Percentiles rank a stretch among this genome's conserved stretches.
phyloP scores from a whole-genome alignment of 2,329 filamentous ascomycete species.

The Malbranchea cinnamomea region DNA sequence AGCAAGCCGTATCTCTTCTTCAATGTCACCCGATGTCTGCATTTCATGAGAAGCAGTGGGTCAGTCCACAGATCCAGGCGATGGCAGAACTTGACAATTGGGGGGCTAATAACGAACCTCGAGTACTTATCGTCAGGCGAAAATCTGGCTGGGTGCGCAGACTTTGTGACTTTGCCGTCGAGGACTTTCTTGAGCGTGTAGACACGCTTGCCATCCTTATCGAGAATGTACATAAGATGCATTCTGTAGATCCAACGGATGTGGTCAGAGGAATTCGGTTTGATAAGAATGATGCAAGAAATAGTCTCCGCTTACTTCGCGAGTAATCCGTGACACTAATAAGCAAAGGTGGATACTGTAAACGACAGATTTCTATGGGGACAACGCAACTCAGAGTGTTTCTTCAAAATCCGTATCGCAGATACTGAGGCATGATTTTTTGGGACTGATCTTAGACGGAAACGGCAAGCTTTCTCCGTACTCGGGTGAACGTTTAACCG shows the following conservation, averaged over 20 bases:
- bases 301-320: conserved; percentile 1
- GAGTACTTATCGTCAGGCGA: conserved; percentile 99
- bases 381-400: too few relatives aligned
- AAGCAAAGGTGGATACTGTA: too few relatives aligned
- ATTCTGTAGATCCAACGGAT: conserved; percentile 35
- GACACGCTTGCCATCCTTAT: conserved; percentile 65
- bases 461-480: too few relatives aligned
- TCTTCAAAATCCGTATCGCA: too few relatives aligned
- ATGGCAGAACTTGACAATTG: too few relatives aligned
- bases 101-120: conserved; percentile 30
- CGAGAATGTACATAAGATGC: conserved; percentile 78
- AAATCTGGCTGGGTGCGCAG: conserved; percentile 88
- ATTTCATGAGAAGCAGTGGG: too few relatives aligned
- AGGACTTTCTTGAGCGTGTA: conserved; percentile 91
- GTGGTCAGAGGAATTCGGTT: neutral
- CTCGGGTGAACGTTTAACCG: too few relatives aligned
- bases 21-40: conserved; percentile 76
- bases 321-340: too few relatives aligned
- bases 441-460: too few relatives aligned
- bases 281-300: neutral
- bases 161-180: conserved; percentile 78
- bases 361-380: too few relatives aligned
- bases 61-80: too few relatives aligned
- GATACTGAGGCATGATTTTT: too few relatives aligned
- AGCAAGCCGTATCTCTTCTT: conserved; percentile 88